A percentile compares a stretch with the other conserved stretches of the same genome.
These are phyloP conservation scores for Coemansia sp. DNA, from an alignment of 192 early-diverging fungal genomes.

Conservation along the genomic window DNA sequence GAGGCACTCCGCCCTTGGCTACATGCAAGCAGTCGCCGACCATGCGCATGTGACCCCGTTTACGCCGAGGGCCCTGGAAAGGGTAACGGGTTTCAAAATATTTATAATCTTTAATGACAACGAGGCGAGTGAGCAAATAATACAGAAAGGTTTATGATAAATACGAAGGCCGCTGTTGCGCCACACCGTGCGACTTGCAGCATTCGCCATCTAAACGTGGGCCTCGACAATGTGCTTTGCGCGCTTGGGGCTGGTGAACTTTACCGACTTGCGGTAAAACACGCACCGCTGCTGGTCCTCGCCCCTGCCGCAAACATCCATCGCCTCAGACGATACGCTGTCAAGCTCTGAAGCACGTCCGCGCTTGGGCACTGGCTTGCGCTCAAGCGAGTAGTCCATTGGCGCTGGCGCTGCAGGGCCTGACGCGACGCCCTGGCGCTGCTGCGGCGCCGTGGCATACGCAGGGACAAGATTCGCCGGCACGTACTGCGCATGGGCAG, in stretches of 20 bases:
- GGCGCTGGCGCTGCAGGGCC: background rate
- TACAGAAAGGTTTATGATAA: background rate
- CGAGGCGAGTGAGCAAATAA: background rate
- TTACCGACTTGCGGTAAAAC: conserved; percentile 42
- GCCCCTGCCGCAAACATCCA: background rate
- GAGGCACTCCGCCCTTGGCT: too few species aligned
- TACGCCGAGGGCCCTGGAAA: too few species aligned
- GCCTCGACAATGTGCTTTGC: conserved; percentile 26
- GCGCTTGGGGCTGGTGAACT: conserved; percentile 38
- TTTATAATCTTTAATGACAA: background rate
- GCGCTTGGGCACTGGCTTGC: conserved; percentile 38
- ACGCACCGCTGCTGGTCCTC: conserved; percentile 40
- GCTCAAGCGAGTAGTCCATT: conserved; percentile 16
- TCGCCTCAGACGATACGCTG: background rate
- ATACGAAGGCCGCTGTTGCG: background rate
- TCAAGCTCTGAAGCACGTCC: conserved; percentile 22
- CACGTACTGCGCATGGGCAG: conserved; percentile 38
- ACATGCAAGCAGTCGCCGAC: background rate
- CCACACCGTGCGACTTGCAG: background rate
- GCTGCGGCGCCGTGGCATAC: conserved; percentile 3
- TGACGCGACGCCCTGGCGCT: background rate
- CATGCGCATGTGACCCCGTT: conserved; percentile 2
- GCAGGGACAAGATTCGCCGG: conserved; percentile 19
- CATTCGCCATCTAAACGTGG: conserved; percentile 18
- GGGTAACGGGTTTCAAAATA: too few species aligned